Base-by-base conservation (phyloP, 2,329 filamentous ascomycete genomes). In the Talaromyces funiculosus region DNA sequence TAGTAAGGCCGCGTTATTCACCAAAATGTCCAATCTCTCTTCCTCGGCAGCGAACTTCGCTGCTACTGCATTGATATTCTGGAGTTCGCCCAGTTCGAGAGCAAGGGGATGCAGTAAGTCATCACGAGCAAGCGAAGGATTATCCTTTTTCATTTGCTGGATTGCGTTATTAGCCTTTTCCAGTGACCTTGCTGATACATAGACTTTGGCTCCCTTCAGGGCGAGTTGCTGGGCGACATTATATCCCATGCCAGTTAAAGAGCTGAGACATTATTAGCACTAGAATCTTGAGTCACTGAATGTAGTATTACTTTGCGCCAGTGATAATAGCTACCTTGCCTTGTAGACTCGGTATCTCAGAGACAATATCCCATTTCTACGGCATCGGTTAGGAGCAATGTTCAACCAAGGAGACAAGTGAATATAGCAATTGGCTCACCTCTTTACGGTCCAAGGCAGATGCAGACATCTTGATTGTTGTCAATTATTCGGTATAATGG, bases 331-430 rank as follows among this genome's bases (percentile, higher is more conserved):
- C 55, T 40, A 58, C 43, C 31, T 58, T 49, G 22, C 55, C 55
- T 29, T 58, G 55, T 20, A 58, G 55, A 51, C 55, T 40, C 18
- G 55, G 55, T 58, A 58, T 58, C 40, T 58, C 55, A 38, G 55
- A 58, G 12, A 58, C 14, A 38, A 58, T 37, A 22, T 58, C 42
- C 55, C 55, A 58, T 58, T 51, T 49, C 55, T 58, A 22, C 20
- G 18, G 20, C 55, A 51, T 58, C 20, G 38, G 22, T 49, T 24
- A 57, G 26, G 26, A 16, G 9, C 40, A 35, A 40, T 49, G 55
- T 16, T 20, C 7, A 22, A 10, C 20, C 3, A 14, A 43, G 40
- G 10, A 43, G n/a, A 57, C n/a, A 22, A n/a, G n/a, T 1, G 4
- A 22, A 45, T 47, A 57, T 37, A n/a, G 18, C n/a, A 49, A 45